Conservation (phyloP, 352 stramenopile species). For the Pythium sp. region DNA sequence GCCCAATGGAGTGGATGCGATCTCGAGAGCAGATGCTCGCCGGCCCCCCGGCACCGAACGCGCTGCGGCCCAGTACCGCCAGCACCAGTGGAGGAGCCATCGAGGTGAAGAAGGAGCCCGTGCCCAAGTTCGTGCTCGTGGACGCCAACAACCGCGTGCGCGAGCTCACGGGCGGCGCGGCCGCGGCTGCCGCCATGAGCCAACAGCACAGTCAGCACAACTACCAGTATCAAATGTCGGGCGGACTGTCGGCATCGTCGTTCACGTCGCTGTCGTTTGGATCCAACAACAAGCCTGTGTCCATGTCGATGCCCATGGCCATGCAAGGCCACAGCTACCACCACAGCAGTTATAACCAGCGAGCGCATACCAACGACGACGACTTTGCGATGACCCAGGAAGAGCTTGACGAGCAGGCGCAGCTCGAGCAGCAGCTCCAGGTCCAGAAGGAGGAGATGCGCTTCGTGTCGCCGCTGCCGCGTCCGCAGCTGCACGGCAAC, state of each 20-base stretch:
- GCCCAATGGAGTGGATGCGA: conserved; percentile 57
- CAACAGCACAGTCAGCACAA: not conserved
- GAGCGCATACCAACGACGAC: conserved; percentile 17
- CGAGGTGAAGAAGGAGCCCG: conserved; percentile 21
- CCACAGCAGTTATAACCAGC: conserved; percentile 1
- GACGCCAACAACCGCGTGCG: conserved; percentile 72
- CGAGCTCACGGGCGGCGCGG: conserved; percentile 45
- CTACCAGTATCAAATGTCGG: not conserved
- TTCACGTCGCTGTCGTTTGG: conserved; percentile 11
- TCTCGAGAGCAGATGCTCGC: conserved; percentile 38
- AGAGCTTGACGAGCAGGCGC: conserved; percentile 57
- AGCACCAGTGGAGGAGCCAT: not conserved
- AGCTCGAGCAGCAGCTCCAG: conserved; percentile 71
- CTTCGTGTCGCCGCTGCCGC: conserved; percentile 53
- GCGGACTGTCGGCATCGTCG: conserved; percentile 2
- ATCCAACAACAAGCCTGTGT: conserved; percentile 12
- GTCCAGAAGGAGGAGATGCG: conserved; percentile 80
- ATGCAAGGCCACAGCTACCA: conserved; percentile 14
- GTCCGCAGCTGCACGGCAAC: conserved; percentile 33
- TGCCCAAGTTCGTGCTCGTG: conserved; percentile 66
- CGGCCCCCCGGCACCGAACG: conserved; percentile 22
- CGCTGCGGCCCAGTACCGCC: not conserved
- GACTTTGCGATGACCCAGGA: conserved; percentile 43
- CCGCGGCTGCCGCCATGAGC: conserved; percentile 17
- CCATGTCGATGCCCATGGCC: conserved; percentile 22